Conservation (phyloP, 1,139 yeast genomes). For the Kodamaea fungicola region DNA sequence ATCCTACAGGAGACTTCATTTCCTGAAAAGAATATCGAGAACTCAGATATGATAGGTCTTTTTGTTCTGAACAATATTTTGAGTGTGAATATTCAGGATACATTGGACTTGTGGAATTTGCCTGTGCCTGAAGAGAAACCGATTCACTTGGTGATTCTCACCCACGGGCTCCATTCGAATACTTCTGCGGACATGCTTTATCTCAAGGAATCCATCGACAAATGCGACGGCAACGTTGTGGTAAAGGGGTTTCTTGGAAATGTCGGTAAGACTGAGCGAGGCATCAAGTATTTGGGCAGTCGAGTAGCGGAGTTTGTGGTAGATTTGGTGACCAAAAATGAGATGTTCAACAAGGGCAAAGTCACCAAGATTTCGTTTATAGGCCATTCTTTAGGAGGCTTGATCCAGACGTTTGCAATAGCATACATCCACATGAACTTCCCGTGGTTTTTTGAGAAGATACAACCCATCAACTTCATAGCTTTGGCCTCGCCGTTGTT, state of each 20-base stretch:
- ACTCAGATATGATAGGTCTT: slow-evolving; percentile 31
- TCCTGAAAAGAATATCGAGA: slow-evolving; percentile 22
- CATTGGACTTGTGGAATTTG: slow-evolving; percentile 71
- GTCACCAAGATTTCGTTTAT: slow-evolving; percentile 73
- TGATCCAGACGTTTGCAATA: slow-evolving; percentile 85
- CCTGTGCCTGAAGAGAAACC: slow-evolving; percentile 49
- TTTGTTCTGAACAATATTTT: slow-evolving; percentile 19
- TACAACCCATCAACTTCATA: slow-evolving; percentile 77
- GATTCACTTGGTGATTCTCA: slow-evolving; percentile 70
- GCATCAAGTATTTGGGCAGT: slow-evolving; percentile 81
- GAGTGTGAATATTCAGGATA: slow-evolving; percentile 52
- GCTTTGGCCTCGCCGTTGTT: slow-evolving; percentile 85
- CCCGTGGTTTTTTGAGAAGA: slow-evolving; percentile 66
- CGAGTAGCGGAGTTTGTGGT: slow-evolving; percentile 76
- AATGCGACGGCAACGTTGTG: slow-evolving; percentile 54
- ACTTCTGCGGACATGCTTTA: slow-evolving; percentile 86
- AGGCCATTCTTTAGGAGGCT: slow-evolving; percentile 92
- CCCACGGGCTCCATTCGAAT: slow-evolving; percentile 93
- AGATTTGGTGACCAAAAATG: slow-evolving; percentile 48
- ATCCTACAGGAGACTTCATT: slow-evolving; percentile 37
- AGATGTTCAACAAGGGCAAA: slow-evolving; percentile 25
- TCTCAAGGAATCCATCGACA: slow-evolving; percentile 78
- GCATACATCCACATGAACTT: slow-evolving; percentile 71
- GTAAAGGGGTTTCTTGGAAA: slow-evolving; percentile 84
- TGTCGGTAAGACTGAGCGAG: slow-evolving; percentile 86